A percentile compares a stretch with the other conserved stretches of the same genome.
These are phyloP conservation scores for Aspergillus pseudoviridinutans DNA, from an alignment of 2,329 filamentous ascomycete genomes.

Conservation along the genomic window DNA sequence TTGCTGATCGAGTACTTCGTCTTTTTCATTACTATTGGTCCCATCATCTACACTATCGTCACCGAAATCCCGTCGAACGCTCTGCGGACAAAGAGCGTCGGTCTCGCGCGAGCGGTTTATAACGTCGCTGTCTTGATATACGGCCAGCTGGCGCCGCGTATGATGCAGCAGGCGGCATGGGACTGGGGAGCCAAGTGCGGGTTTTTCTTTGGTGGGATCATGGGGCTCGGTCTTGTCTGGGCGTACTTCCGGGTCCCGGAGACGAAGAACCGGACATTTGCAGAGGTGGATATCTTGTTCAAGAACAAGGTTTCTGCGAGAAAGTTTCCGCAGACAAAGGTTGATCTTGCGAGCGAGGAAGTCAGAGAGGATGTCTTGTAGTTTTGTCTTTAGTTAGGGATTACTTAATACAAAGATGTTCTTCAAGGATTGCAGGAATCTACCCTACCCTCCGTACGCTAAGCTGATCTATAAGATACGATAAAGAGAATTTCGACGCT, in stretches of 20 bases:
- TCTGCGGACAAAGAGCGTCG: conserved; percentile 53
- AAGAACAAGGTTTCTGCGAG: background rate
- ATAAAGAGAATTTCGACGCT: no score
- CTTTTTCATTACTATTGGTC: conserved; percentile 53
- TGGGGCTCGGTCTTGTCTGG: background rate
- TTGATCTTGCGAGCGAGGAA: no score
- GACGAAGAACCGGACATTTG: conserved; percentile 10
- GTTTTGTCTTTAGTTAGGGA: no score
- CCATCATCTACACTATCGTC: conserved; percentile 50
- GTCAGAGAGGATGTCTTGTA: no score
- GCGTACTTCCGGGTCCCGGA: conserved; percentile 7
- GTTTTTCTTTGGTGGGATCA: conserved; percentile 6
- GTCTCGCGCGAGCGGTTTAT: conserved; percentile 48
- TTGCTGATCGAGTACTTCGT: conserved; percentile 51
- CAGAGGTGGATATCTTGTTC: conserved; percentile 12
- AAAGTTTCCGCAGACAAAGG: no score
- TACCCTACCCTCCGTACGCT: no score
- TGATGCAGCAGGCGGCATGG: no score
- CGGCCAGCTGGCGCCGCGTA: no score
- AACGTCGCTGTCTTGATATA: conserved; percentile 32
- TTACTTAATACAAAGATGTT: no score
- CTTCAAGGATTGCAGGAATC: no score
- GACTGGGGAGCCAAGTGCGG: conserved; percentile 11
- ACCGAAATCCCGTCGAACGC: conserved; percentile 51
- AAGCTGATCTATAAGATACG: no score